A percentile compares a stretch with the other conserved stretches of the same genome.
These are phyloP conservation scores for Neofusicoccum ribis DNA, from an alignment of 2,329 filamentous ascomycete species.

Conservation along the genomic window DNA sequence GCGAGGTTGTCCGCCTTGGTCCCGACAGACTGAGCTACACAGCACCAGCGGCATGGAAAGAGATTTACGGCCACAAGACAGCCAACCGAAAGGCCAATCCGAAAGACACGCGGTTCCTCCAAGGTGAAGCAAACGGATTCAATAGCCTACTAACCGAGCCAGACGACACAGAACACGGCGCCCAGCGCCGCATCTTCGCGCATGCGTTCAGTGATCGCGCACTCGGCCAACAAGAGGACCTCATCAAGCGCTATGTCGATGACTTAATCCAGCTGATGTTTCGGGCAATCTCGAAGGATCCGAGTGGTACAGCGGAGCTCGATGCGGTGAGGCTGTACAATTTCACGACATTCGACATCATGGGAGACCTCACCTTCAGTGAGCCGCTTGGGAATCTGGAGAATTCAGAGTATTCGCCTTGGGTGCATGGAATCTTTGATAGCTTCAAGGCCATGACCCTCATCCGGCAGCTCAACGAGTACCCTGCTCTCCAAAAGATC, in stretches of 20 bases:
- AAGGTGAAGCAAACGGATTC: not conserved
- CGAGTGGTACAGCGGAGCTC: not conserved
- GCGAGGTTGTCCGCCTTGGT: conserved; percentile 43
- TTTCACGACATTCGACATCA: conserved; percentile 34
- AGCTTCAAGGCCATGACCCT: conserved; percentile 21
- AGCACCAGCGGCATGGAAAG: conserved; percentile 33
- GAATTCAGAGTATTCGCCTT: conserved; percentile 31
- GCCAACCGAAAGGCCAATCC: not conserved
- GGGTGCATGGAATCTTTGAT: conserved; percentile 33
- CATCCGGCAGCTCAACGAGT: conserved; percentile 27
- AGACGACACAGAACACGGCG: conserved; percentile 21
- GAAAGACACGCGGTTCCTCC: not conserved
- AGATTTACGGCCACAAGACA: conserved; percentile 20
- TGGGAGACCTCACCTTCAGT: conserved; percentile 35
- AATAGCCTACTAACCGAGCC: conserved; percentile 21
- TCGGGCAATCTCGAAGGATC: conserved; percentile 22
- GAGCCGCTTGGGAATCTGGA: conserved; percentile 33
- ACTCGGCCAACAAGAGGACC: conserved; percentile 30
- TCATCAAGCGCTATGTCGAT: conserved; percentile 36
- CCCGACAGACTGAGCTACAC: conserved; percentile 47
- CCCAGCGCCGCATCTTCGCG: conserved; percentile 22
- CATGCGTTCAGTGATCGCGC: conserved; percentile 34
- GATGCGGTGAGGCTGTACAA: conserved; percentile 19
- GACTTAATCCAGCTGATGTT: conserved; percentile 34
- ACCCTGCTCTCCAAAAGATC: conserved; percentile 35